These are phyloP conservation scores for Nakazawaea laoshanensis DNA, from an alignment of 805 yeast species.

Conservation along the genomic window DNA sequence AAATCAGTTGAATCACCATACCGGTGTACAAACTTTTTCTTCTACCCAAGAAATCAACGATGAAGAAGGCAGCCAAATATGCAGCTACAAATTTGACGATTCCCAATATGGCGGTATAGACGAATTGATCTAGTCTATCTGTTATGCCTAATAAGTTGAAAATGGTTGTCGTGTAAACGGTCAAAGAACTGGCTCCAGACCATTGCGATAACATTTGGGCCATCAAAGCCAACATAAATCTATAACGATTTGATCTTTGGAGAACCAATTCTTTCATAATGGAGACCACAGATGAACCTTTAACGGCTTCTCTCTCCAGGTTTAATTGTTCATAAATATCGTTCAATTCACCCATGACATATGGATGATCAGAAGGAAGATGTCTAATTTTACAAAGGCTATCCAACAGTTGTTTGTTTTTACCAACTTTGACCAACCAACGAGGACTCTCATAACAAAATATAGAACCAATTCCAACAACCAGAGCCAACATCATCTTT, in stretches of 20 bases:
- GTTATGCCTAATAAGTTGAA: constrained; percentile 37
- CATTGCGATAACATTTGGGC: constrained; percentile 47
- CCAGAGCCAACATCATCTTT: constrained; percentile 40
- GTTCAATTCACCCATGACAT: constrained; percentile 38
- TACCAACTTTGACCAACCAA: constrained; percentile 37
- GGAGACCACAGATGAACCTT: constrained; percentile 16
- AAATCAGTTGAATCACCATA: constrained; percentile 31
- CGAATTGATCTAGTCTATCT: constrained; percentile 26
- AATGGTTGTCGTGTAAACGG: constrained; percentile 48
- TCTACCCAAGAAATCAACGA: constrained; percentile 47
- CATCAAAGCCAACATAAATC: constrained; percentile 32
- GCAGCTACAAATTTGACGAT: constrained; percentile 44
- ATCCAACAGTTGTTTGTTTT: constrained; percentile 28
- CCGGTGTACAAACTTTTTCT: constrained; percentile 42
- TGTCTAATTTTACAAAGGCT: constrained; percentile 25
- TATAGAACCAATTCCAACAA: constrained; percentile 30
- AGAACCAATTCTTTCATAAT: constrained; percentile 25
- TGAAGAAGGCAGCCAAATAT: constrained; percentile 40
- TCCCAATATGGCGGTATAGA: constrained; percentile 46
- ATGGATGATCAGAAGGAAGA: constrained; percentile 38
- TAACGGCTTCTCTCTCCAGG: constrained; percentile 24
- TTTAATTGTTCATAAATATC: constrained; percentile 41
- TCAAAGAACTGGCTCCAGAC: constrained; percentile 51
- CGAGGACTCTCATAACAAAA: constrained; percentile 43
- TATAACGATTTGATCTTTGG: constrained; percentile 32